Base-by-base conservation (phyloP, 2,329 filamentous ascomycete genomes). In the Penicillium fuscoglaucum region DNA sequence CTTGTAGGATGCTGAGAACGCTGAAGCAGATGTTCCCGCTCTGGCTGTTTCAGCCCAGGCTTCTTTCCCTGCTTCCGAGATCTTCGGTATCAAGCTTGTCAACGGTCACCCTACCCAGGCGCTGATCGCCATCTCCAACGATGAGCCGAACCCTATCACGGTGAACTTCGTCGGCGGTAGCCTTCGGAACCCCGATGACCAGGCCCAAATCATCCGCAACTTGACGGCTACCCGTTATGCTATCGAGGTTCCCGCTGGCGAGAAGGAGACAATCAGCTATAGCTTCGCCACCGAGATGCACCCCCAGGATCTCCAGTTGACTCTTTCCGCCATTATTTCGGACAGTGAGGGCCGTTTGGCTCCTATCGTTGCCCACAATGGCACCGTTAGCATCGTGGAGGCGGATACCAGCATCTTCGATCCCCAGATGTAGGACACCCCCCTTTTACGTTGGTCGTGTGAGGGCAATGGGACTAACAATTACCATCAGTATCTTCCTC, bases 81-180 rank as follows among this genome's bases (percentile, higher is more conserved):
- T 96, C 77, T 95, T 97, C 68, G 95, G 93, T 70, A 87, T 98
- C 68, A 96, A 96, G 85, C 87, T 98, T 67, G 85, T 98, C 82
- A 99, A 99, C 75, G 91, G 92, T 71, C 88, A 89, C 65, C 86
- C 91, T 43, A 96, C 92, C 63, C 87, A 90, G 76, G 89, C 92
- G 37, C 79, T 96, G 54, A 80, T 99, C 68, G 87, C 91, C 70
- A 83, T 99, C 74, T 85, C 83, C 75, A 99, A 99, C 82, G 82
- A 90, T 61, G 95, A 99, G 79, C 82, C 85, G 13, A 82, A 82
- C 52, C 84, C 92, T 26, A 84, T 99, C 71, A 84, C 83, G 61
- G 82, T 99, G 60, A 83, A 87, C 72, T 84, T 96, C 68, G 78
- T 97, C 46, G 88, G 88, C 45, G 95, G 93, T 64, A 84, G 85